Conservation (phyloP, 140 eudicot genomes). For the Stevia rebaudiana region DNA sequence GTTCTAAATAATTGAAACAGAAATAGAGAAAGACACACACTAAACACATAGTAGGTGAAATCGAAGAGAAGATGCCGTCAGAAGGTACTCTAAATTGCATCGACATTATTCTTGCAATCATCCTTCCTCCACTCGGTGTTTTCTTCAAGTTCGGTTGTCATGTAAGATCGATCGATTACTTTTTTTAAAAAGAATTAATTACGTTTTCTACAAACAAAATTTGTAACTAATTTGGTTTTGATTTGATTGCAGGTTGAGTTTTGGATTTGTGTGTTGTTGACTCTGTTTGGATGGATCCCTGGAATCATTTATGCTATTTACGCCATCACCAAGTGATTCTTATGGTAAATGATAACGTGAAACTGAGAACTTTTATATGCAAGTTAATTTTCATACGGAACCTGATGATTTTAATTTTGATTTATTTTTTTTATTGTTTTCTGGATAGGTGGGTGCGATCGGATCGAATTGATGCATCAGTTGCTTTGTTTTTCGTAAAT, state of each 20-base stretch:
- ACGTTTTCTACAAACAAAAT: neutral
- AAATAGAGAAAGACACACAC: neutral
- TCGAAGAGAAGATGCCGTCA: conserved; percentile 12
- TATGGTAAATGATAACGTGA: neutral
- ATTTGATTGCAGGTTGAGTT: conserved; percentile 5
- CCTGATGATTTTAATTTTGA: neutral
- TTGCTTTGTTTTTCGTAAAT: neutral
- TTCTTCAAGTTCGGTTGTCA: conserved; percentile 32
- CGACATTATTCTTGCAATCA: conserved; percentile 30
- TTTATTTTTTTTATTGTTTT: neutral
- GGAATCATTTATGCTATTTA: neutral
- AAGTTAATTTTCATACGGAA: neutral
- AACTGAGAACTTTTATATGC: neutral
- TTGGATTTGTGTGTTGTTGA: conserved; percentile 10
- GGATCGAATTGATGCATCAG: neutral
- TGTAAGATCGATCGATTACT: neutral
- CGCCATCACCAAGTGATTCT: conserved; percentile 4
- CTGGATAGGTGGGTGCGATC: neutral
- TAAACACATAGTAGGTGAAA: neutral
- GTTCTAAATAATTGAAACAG: neutral
- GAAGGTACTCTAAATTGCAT: conserved; percentile 24
- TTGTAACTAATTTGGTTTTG: neutral
- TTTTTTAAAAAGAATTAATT: no score
- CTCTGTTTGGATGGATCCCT: conserved; percentile 11
- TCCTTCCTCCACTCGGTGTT: conserved; percentile 37